Evolutionary conservation across 1,284 basidiomycete species (phyloP).

Genomic region (Puccinia coronata): DNA sequence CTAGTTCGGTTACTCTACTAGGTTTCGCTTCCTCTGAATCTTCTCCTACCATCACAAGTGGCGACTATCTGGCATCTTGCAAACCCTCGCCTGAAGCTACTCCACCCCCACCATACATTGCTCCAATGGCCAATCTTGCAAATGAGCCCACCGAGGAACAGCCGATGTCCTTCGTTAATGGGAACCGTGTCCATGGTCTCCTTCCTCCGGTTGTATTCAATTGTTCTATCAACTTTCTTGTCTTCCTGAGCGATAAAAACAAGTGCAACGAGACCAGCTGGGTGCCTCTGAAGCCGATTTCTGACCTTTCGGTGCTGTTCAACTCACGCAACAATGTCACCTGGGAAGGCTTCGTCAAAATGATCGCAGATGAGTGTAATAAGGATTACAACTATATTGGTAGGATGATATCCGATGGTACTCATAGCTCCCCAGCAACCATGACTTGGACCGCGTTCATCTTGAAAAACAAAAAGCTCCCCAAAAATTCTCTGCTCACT

Average conservation of each 20-base stretch:
- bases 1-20: too few relatives aligned
- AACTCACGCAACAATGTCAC: neutral
- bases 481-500: neutral
- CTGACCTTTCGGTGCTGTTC: neutral
- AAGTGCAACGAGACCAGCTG: neutral
- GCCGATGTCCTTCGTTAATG: too few relatives aligned
- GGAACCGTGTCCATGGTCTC: too few relatives aligned
- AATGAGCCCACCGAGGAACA: too few relatives aligned
- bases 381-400: neutral
- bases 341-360: neutral
- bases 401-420: neutral
- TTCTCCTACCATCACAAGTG: too few relatives aligned
- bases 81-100: too few relatives aligned
- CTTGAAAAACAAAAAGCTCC: slow-evolving; percentile 3
- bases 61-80: too few relatives aligned
- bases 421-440: neutral
- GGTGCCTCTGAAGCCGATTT: neutral
- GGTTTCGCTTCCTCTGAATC: too few relatives aligned
- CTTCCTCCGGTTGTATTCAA: too few relatives aligned
- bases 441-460: neutral
- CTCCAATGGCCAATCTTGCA: too few relatives aligned
- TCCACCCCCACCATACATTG: too few relatives aligned
- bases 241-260: neutral
- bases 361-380: neutral
- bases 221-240: neutral